Conservation (phyloP, 2,329 filamentous ascomycete genomes). For the Claviceps paspali region DNA sequence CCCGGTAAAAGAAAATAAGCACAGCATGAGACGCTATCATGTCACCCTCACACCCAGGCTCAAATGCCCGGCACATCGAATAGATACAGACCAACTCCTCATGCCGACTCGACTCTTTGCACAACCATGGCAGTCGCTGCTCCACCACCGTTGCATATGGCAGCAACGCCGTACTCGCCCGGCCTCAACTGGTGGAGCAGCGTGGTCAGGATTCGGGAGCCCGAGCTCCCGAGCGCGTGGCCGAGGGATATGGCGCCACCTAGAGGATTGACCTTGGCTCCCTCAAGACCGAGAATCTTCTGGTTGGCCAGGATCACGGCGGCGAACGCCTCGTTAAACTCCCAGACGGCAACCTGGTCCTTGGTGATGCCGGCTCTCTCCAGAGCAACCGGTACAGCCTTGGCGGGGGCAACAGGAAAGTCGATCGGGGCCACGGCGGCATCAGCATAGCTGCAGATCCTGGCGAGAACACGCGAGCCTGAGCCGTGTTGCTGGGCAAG, state of each 20-base stretch:
- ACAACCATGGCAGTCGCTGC: constrained; percentile 85
- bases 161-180: constrained; percentile 87
- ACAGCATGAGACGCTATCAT: too few relatives aligned
- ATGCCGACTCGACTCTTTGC: constrained; percentile 55
- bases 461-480: constrained; percentile 69
- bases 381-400: constrained; percentile 81
- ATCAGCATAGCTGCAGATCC: constrained; percentile 74
- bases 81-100: too few relatives aligned
- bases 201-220: constrained; percentile 78
- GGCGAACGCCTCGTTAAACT: constrained; percentile 97
- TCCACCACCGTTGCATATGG: constrained; percentile 93
- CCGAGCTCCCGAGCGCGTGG: constrained; percentile 85
- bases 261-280: constrained; percentile 69
- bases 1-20: too few relatives aligned
- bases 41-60: too few relatives aligned
- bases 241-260: constrained; percentile 87
- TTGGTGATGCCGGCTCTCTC: constrained; percentile 79
- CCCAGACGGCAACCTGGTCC: constrained; percentile 87
- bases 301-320: constrained; percentile 90
- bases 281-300: constrained; percentile 72
- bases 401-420: constrained; percentile 84
- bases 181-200: constrained; percentile 81
- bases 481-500: constrained; percentile 67
- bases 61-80: too few relatives aligned
- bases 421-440: constrained; percentile 83